These are phyloP conservation scores for Hibiscus mutabilis DNA, from an alignment of 345 rosid genomes.

Conservation along the genomic window DNA sequence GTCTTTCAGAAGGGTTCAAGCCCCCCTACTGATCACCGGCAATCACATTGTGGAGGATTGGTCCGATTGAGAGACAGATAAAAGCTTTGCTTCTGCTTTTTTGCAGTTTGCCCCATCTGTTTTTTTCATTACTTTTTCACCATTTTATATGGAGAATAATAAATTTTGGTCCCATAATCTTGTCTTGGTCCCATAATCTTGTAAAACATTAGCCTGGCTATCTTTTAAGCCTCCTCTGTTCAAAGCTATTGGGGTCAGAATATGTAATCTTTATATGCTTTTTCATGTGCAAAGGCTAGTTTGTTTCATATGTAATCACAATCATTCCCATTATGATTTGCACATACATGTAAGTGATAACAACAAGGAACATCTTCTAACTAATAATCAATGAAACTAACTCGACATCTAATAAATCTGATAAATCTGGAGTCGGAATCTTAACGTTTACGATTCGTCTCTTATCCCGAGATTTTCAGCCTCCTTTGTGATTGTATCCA, in stretches of 20 bases:
- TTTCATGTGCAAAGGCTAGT: not conserved
- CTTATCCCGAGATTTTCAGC: not conserved
- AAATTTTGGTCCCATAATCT: constrained; percentile 9
- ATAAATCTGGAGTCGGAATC: not conserved
- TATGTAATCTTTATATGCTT: no score
- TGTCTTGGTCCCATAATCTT: constrained; percentile 13
- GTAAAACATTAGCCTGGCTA: not conserved
- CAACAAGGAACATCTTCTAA: no score
- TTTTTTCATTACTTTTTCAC: no score
- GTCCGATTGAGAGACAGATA: not conserved
- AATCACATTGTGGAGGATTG: constrained; percentile 11
- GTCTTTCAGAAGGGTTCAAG: not conserved
- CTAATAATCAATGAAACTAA: not conserved
- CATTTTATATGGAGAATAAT: not conserved
- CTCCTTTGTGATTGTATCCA: not conserved
- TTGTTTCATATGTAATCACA: not conserved
- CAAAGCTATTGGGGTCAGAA: not conserved
- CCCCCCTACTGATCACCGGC: not conserved
- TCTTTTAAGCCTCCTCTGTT: not conserved
- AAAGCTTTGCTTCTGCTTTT: constrained; percentile 17
- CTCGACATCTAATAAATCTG: not conserved
- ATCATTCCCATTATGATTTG: not conserved
- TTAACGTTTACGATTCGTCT: not conserved
- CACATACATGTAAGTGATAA: no score
- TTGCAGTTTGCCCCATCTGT: not conserved